Evolutionary conservation across 441 rosid species (phyloP), one percentile per base, ranked within the genome.

Genomic region (Jatropha podagrica): DNA sequence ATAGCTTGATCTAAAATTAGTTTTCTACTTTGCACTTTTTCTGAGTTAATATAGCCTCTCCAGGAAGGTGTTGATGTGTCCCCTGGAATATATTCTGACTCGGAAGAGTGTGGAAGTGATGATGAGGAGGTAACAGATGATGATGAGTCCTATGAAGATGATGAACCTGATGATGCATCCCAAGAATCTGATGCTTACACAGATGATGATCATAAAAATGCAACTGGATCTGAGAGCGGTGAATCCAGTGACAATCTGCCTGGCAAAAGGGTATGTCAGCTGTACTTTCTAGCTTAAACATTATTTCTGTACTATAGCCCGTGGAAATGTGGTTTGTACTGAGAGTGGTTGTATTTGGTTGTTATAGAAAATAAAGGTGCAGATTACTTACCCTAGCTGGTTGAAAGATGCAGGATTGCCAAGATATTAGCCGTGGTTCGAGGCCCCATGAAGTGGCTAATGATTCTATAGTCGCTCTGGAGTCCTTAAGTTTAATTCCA

Each of bases 101-200:
- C 93, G 9, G 97, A 92, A 40, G 95, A 88, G 76, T 89, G 90
- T 71, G 94, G 89, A 74, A 92, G 92, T 81, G 98, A 85, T 81
- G 88, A 87, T 74, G 99, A 90, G 83, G 97, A 88, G 79, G 93
- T 86, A 69, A 84, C 90, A 37, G 97, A 96, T 82, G 98, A 93
- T 77, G 96, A 90, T 78, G 97, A 86, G 65, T 92, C 87, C 77
- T 88, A 91, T 76, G 97, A 89, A 62, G 97, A 93, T 23, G 91
- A 82, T 80, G 81, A 89, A 37, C 60, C 78, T 5, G 90, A 86
- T 74, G 87, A 86, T 73, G 84, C 60, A 78, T 51, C 85, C 48
- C 73, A 82, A 66, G 86, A 74, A 23, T 87, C 88, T 71, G 92
- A 84, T 70, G 81, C 68, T 15, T 82, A 81, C 73, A 79, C 85